Base-by-base conservation (phyloP, 768 basidiomycete genomes). In the Boletus subcaerulescens region DNA sequence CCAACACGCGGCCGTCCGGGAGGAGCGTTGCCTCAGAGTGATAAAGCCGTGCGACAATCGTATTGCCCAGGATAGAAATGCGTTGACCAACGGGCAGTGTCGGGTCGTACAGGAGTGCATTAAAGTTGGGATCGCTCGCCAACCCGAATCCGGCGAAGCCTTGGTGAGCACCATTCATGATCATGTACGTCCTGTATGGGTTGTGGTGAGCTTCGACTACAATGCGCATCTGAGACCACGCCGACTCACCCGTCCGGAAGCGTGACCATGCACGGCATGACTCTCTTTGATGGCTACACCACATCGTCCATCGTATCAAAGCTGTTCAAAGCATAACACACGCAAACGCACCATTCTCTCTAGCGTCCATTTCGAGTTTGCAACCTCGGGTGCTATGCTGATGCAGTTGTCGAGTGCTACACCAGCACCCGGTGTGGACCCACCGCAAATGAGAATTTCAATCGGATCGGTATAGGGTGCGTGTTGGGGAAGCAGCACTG, bases 1-100 rank as follows among this genome's bases (percentile, higher is more conserved):
- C 76, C 44, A 91, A 72, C 31, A 91, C 80, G 6, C 87, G 83
- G 5, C 84, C 90, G 58, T 90, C 89, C 0, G 85, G 85, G 20
- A 91, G 79, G 12, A 91, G 79, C 24, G 80, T 83, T 4, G 87
- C 86, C 65, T 84, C 87, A 0, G 89, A 91, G 67, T 91, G 89
- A 60, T 91, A 92, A 67, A 91, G 59, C 15, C 90, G 83, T 1
- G 88, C 80, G 24, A 92, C 82, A 40, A 83, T 87, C 26, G 88
- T 91, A 20, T 68, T 80, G 65, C 77, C 77, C 45, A 88, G 76
- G 62, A 89, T 81, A 10, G 89, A 83, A 58, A 89, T 74, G 33
- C 89, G 84, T 38, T 82, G 78, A 11, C 78, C 74, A 43, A 83
- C 60, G 5, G 89, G 78, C 51, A 78, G 69, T 0, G 79, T 65